Evolutionary conservation across 345 rosid genomes (phyloP), one percentile per base, ranked within the genome.

Genomic region (Erysimum cheiranthoides): DNA sequence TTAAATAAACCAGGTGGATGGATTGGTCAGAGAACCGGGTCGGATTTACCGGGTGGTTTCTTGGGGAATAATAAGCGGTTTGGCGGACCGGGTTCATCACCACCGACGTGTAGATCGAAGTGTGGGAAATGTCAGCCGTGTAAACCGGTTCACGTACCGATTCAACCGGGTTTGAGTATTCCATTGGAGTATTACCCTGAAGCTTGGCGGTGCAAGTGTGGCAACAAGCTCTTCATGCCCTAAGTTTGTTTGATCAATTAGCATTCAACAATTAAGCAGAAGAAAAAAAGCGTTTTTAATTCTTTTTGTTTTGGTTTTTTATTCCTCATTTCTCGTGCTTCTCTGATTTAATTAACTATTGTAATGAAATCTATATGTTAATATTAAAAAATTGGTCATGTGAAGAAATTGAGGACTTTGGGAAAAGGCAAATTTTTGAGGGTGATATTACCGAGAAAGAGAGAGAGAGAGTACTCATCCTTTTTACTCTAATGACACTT

Each of bases 161-260:
- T 95, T 72, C 93, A 88, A 61, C 96, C 93, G 3, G 93, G 97
- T 43, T 60, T 85, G 12, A 84, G 83, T 60, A 50, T 79, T 64
- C 96, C 97, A 49, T 74, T 84, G 30, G 98, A 95, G 86, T 95
- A 95, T 78, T 92, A 92, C 73, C 97, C 99, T 13, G 99, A 95
- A 84, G 97, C 99, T 51, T 92, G 99, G 99, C 90, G 99, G 10
- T 95, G 99, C 84, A 88, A 90, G 85, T 92, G 99, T 69, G 93
- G 93, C 40, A 81, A 83, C 81, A 85, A 84, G 84, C 83, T 92
- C 42, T 95, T 84, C 80, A 82, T 89, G 90, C 97, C 97, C 47
- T 95, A 73, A 83, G 30, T 21, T 50, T 50, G 58, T 32, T 57
- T 10, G 28, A 61, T 27, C 25, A 40, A 5, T 32, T 8, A n/a